Evolutionary conservation across 257 asterid genomes (phyloP).

Genomic region (Leptodermis oblonga): DNA sequence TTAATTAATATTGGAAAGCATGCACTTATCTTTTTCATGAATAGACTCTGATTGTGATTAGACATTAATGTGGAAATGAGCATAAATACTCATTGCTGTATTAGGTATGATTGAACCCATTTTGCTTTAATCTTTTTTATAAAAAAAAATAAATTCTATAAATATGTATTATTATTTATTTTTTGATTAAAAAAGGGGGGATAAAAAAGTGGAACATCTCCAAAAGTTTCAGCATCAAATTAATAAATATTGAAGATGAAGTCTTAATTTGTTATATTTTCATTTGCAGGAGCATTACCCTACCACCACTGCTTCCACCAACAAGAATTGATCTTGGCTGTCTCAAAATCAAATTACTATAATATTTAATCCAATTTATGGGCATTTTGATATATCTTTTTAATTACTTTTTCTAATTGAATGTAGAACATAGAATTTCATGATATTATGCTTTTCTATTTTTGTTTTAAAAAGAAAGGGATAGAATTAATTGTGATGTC

Average conservation of each 20-base stretch:
- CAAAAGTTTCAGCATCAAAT: constrained; percentile 16
- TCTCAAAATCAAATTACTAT: background rate
- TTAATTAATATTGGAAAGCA: background rate
- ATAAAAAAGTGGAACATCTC: background rate
- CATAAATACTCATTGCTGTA: constrained; percentile 30
- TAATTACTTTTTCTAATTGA: background rate
- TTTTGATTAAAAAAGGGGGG: background rate
- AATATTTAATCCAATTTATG: background rate
- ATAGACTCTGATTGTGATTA: constrained; percentile 14
- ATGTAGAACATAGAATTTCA: too few relatives aligned
- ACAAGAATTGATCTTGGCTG: constrained; percentile 33
- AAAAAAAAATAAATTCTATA: too few relatives aligned
- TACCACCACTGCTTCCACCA: constrained; percentile 51
- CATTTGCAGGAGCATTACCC: constrained; percentile 28
- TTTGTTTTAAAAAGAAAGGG: too few relatives aligned
- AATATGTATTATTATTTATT: too few relatives aligned
- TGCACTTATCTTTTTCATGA: constrained; percentile 10
- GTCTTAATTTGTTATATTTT: constrained; percentile 16
- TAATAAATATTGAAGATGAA: background rate
- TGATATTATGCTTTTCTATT: too few relatives aligned
- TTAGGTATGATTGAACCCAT: constrained; percentile 13
- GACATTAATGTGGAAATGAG: constrained; percentile 34
- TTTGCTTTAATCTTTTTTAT: background rate
- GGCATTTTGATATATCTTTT: background rate
- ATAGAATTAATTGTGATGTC: too few relatives aligned